A percentile compares a stretch with the other conserved stretches of the same genome.
Evolutionary conservation across 495 filamentous ascomycete genomes (phyloP).

Genomic region (Geopyxis carbonaria): DNA sequence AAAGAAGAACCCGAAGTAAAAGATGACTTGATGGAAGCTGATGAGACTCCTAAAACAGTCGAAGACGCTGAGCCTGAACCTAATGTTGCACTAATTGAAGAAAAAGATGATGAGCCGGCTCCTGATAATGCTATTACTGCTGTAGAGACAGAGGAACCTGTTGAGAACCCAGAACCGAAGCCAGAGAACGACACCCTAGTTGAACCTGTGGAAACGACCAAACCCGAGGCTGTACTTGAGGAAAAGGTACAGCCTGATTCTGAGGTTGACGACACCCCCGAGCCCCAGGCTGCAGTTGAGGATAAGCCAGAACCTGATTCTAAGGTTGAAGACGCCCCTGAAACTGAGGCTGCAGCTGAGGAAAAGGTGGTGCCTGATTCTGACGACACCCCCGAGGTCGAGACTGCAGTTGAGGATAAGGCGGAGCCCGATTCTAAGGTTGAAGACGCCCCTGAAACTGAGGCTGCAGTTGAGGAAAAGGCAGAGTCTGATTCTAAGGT

Average conservation of each 20-base stretch:
- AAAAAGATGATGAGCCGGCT: background rate
- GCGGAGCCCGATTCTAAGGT: constrained; percentile 26
- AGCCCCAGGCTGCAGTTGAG: constrained; percentile 1
- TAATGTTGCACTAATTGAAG: background rate
- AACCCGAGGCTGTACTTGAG: background rate
- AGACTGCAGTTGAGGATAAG: background rate
- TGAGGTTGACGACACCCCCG: background rate
- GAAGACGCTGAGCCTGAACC: background rate
- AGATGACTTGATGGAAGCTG: background rate
- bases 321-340: constrained; percentile 1
- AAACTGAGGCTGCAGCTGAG: constrained; percentile 24
- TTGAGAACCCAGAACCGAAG: background rate
- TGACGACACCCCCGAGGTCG: background rate
- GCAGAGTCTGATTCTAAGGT: background rate
- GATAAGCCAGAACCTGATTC: constrained; percentile 1
- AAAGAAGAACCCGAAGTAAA: background rate
- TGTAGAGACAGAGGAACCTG: background rate
- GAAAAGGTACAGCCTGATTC: constrained; percentile 5
- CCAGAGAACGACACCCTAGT: too few relatives aligned
- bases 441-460: too few relatives aligned
- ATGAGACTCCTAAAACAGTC: background rate
- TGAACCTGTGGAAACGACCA: too few relatives aligned
- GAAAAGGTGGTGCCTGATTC: constrained; percentile 12
- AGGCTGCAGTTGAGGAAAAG: background rate
- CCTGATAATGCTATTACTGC: background rate